Base-by-base conservation (phyloP, 352 stramenopile species). In the Phytopythium vexans region DNA sequence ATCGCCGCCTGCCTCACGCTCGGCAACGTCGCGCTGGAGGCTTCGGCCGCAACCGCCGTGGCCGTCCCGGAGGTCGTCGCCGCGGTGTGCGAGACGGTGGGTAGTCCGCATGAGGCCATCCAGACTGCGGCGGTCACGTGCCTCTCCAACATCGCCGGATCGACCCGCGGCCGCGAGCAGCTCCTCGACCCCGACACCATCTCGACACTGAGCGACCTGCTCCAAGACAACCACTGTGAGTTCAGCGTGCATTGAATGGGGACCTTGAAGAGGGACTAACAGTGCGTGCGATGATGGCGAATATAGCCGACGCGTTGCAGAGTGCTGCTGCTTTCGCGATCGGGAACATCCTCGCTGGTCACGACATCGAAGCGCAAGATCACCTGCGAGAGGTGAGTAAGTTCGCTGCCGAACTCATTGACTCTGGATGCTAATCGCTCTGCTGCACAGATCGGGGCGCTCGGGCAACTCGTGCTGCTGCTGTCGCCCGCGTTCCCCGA, bases 401-500 rank as follows among this genome's bases (percentile, higher is more conserved):
- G 5, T 6, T 16, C n/a, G 11, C 11, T 43, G 21, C 6, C 44
- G 8, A 11, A 14, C 16, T 54, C 12, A 8, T 11, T 31, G 14
- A 21, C 9, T 42, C 3, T 36, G 9, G 10, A 33, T 44, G 37
- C 32, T 43, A 14, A 49, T 4, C 37, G 2, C 21, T 27, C 2
- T 27, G 21, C 21, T 27, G 11, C 38, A 6, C 35, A 73, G 49
- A 83, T 60, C 43, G 81, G 76, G 9, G 78, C 60, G 8, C 62
- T 91, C 11, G 64, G 76, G 0, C 67, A 74, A 44, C 67, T 91
- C 15, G 75, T 89, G 42, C 46, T 88, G 60, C 54, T 91, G 32
- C 55, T 87, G 42, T 89, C 81, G 31, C 72, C 77, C 1, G 66
- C 66, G 35, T 91, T 84, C 41, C 21, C 69, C n/a, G 77, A 88